Conservation (phyloP, 352 stramenopile species). For the Phytophthora foliorum region DNA sequence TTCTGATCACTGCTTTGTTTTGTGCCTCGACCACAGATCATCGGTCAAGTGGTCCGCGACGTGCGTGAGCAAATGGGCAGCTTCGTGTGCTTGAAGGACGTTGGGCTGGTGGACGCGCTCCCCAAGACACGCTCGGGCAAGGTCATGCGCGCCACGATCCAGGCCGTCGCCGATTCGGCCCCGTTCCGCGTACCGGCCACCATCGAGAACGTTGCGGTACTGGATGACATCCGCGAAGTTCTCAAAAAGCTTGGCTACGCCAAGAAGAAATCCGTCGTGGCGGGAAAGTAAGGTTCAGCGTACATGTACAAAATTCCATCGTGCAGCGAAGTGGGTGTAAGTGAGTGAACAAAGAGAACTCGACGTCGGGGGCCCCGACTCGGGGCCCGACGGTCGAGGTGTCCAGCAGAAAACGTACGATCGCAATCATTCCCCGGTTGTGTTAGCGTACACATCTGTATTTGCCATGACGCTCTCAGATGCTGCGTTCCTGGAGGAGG, state of each 20-base stretch:
- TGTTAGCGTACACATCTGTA: background rate
- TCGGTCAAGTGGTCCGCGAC: conserved; percentile 46
- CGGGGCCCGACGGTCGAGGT: no score
- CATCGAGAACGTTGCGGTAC: conserved; percentile 58
- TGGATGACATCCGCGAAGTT: conserved; percentile 46
- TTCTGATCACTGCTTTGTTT: background rate
- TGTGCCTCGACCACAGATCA: conserved; percentile 33
- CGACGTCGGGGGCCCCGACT: no score
- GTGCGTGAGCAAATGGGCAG: conserved; percentile 61
- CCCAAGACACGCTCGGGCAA: conserved; percentile 67
- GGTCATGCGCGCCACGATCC: conserved; percentile 64
- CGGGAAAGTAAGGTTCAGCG: conserved; percentile 30
- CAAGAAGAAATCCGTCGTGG: conserved; percentile 44
- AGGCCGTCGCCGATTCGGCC: conserved; percentile 53
- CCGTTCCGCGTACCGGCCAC: conserved; percentile 57
- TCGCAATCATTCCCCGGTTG: conserved; percentile 16
- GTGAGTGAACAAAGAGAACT: conserved; percentile 12
- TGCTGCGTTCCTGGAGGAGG: conserved; percentile 23
- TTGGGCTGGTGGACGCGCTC: conserved; percentile 53
- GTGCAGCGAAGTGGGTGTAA: conserved; percentile 9
- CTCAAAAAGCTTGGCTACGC: conserved; percentile 58
- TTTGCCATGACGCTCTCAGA: conserved; percentile 13
- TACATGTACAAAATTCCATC: conserved; percentile 3
- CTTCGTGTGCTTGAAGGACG: conserved; percentile 61
- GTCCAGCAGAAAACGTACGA: background rate